Evolutionary conservation across 345 rosid genomes (phyloP), one percentile per base, ranked within the genome.

Genomic region (Heritiera fomes): DNA sequence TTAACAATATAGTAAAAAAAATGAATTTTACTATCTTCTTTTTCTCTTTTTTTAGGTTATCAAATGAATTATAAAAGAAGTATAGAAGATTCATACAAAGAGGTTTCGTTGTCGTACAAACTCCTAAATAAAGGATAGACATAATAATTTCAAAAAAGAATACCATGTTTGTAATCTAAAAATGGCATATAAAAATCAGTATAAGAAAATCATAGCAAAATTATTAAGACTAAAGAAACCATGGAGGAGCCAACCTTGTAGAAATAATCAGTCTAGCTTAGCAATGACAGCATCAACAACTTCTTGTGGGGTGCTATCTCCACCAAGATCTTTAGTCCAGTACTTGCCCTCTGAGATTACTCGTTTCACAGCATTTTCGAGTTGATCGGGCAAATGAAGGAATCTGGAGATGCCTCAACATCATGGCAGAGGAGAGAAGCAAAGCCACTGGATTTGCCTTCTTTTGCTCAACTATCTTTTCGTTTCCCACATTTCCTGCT

Each of bases 371-470:
- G 98, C 97, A 8, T 94, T 90, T 82, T 95, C 98, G 28, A 95
- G 86, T 81, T 96, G 85, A 84, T 95, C 95, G 11, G 11, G 98
- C 98, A 46, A 95, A 95, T 7, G 97, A 89, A 59, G 98, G 98
- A 79, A 95, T 93, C 86, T 91, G 98, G 64, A 95, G 97, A 76
- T 95, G 98, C 81, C 97, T 95, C 60, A 95, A 89, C 98, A 95
- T 93, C 98, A 95, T 95, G 18, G 98, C 97, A 59, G 98, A 95
- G 63, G 98, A 95, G 45, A 93, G 97, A 70, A 95, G 94, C 77
- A 95, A 81, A 0, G 98, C 98, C 77, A 95, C 97, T 7, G 98
- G 98, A 78, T 95, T 95, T 80, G 98, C 98, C 81, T 82, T 93
- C 91, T 90, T 91, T 82, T 91, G 84, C 46, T 75, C 74, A 28